Evolutionary conservation across 371 early-diverging fungal genomes (phyloP).

Genomic region (Amoeboaphelidium protococcarum): DNA sequence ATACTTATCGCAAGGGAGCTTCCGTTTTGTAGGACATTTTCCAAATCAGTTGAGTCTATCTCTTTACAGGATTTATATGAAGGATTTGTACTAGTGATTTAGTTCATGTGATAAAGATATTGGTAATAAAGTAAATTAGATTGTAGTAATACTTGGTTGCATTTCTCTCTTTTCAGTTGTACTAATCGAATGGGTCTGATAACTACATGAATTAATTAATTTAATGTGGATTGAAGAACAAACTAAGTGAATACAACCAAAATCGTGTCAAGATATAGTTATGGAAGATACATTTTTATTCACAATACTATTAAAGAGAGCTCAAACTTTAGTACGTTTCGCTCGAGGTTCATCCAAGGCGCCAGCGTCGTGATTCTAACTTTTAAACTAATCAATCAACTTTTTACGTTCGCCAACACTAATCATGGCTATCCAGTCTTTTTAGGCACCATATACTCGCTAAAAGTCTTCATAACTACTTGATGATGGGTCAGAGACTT

Average conservation of each 20-base stretch:
- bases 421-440: constrained; percentile 56
- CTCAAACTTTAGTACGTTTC: too few species aligned
- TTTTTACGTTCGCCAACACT: too few species aligned
- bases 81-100: constrained; percentile 47
- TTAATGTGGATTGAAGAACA: too few species aligned
- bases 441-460: constrained; percentile 52
- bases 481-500: constrained; percentile 47
- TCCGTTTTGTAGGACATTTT: not conserved
- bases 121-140: constrained; percentile 56
- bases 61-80: constrained; percentile 32
- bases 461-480: constrained; percentile 41
- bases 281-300: too few species aligned
- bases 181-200: constrained; percentile 33
- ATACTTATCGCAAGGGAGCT: constrained; percentile 33
- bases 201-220: too few species aligned
- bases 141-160: constrained; percentile 66
- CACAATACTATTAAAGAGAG: too few species aligned
- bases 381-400: too few species aligned
- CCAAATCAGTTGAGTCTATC: too few species aligned
- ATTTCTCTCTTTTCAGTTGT: constrained; percentile 57
- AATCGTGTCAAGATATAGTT: too few species aligned
- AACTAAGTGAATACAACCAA: too few species aligned
- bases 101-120: constrained; percentile 39
- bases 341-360: too few species aligned
- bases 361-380: too few species aligned